Base-by-base conservation (phyloP, 768 basidiomycete genomes). In the Leucocoprinus birnbaumii region DNA sequence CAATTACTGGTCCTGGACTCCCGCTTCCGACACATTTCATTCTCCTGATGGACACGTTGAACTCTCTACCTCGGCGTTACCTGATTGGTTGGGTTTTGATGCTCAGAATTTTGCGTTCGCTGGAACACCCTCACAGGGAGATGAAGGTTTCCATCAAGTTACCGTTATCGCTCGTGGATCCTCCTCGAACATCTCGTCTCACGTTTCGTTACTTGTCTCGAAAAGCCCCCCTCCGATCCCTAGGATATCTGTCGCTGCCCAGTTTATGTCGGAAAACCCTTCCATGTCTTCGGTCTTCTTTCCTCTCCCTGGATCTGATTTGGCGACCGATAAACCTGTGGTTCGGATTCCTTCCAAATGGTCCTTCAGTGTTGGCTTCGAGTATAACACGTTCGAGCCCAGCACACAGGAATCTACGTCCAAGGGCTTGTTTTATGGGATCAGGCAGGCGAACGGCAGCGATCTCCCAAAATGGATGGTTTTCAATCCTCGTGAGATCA, bases 301-400 rank as follows among this genome's bases (percentile, higher is more conserved):
- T 53, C 70, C 91, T 38, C 72, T 81, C n/a, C 68, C 76, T 2
- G 72, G 75, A 42, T 87, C 89, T 19, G 81, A 85, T 13, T 71
- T 91, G 26, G 63, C 66, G 25, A 75, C 73, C 14, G 62, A 68
- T 44, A 73, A 70, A 47, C 85, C 86, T 52, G 73, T 78, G 47
- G 65, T 97, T 53, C 77, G 93, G 48, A 81, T 96, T 9, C 93
- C 92, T 1, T 82, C 82, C 6, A 68, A 73, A 43, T 96, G 94
- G 93, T 91, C 90, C 0, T 98, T 96, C 72, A 92, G 91, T 62
- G 80, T 98, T 55, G 95, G 94, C 13, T 83, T 97, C 61, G 71
- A 84, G 48, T 74, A 80, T 56, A 72, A 79, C 34, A 94, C 89
- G 2, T 87, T 85, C 67, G 56, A 65, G 2, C 72, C 79, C 26